Percentiles rank a stretch among this genome's conserved stretches.
Conservation (phyloP, 2,329 filamentous ascomycete species). For the Microcera coccophila region DNA sequence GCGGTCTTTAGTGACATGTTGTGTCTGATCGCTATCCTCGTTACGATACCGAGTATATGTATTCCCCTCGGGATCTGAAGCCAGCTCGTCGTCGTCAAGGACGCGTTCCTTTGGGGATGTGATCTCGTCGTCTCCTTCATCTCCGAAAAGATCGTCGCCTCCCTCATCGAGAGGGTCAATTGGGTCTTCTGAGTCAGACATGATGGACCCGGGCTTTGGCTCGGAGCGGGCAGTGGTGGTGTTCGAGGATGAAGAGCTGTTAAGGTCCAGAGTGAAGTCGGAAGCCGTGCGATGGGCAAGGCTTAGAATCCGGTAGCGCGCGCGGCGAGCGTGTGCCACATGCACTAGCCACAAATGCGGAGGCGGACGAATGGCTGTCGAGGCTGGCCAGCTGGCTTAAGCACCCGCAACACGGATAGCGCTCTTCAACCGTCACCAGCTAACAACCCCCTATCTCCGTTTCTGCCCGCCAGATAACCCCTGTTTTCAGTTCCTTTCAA, state of each 20-base stretch:
- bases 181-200: slow-evolving; percentile 56
- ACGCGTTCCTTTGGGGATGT: slow-evolving; percentile 59
- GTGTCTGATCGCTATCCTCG: slow-evolving; percentile 43
- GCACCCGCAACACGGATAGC: slow-evolving; percentile 18
- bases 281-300: slow-evolving; percentile 10
- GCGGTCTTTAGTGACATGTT: slow-evolving; percentile 49
- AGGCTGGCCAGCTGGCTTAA: slow-evolving; percentile 11
- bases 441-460: slow-evolving; percentile 27
- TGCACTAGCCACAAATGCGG: slow-evolving; percentile 11
- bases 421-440: slow-evolving; percentile 24
- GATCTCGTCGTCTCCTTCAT: slow-evolving; percentile 55
- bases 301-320: slow-evolving; percentile 7
- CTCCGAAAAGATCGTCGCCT: slow-evolving; percentile 61
- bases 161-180: slow-evolving; percentile 52
- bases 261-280: not conserved
- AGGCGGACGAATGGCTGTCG: slow-evolving; percentile 15
- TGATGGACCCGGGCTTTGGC: slow-evolving; percentile 21
- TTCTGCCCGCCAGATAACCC: slow-evolving; percentile 50
- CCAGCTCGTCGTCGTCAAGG: slow-evolving; percentile 59
- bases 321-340: not conserved
- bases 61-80: slow-evolving; percentile 47
- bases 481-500: slow-evolving; percentile 59
- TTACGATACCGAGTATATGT: slow-evolving; percentile 39
- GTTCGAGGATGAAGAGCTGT: not conserved
- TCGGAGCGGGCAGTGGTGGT: not conserved